Evolutionary conservation across 805 yeast species (phyloP).

Genomic region (Jamesozyma gamospora): DNA sequence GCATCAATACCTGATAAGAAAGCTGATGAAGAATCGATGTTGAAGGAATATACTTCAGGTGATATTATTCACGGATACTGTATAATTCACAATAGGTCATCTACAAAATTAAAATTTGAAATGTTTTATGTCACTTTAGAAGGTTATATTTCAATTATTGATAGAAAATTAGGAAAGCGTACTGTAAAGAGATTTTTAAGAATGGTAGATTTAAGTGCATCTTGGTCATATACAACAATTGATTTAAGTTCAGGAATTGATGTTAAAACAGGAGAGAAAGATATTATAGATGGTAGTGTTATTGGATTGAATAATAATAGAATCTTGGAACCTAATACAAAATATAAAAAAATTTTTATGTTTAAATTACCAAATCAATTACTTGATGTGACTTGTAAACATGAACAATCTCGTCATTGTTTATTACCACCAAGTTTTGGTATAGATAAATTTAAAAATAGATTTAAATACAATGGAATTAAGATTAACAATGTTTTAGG

Average conservation of each 20-base stretch:
- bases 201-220: slow-evolving; percentile 52
- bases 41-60: slow-evolving; percentile 56
- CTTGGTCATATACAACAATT: slow-evolving; percentile 41
- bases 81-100: slow-evolving; percentile 38
- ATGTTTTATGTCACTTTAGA: slow-evolving; percentile 47
- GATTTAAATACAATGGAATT: slow-evolving; percentile 26
- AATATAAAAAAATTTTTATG: slow-evolving; percentile 48
- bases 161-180: slow-evolving; percentile 27
- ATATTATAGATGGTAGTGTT: slow-evolving; percentile 35
- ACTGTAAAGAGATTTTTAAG: slow-evolving; percentile 41
- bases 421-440: slow-evolving; percentile 36
- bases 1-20: slow-evolving; percentile 38
- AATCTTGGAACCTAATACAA: slow-evolving; percentile 37
- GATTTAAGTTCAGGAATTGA: slow-evolving; percentile 45
- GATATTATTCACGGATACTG: slow-evolving; percentile 55
- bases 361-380: slow-evolving; percentile 48
- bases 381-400: slow-evolving; percentile 43
- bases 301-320: slow-evolving; percentile 44
- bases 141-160: slow-evolving; percentile 31
- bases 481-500: slow-evolving; percentile 29
- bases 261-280: slow-evolving; percentile 36
- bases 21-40: slow-evolving; percentile 36
- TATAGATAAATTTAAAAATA: slow-evolving; percentile 25
- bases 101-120: slow-evolving; percentile 44
- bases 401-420: slow-evolving; percentile 33